phyloP scores from a whole-genome alignment of 306 rosid genomes.

The Luffa aegyptiaca region DNA sequence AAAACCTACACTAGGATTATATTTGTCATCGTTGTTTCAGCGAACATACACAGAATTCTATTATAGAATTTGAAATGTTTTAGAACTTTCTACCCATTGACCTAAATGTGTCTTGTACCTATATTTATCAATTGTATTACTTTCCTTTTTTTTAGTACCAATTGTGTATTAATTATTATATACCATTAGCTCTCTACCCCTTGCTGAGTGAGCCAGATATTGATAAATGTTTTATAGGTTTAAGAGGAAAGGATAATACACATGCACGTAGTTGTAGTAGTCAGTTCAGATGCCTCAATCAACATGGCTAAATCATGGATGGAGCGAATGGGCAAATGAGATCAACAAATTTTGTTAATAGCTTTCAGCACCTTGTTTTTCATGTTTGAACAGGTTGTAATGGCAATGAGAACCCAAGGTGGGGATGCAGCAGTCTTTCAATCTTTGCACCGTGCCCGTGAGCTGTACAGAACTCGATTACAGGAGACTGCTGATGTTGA shows the following conservation, averaged over 20 bases:
- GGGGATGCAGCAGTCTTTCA: slow-evolving; percentile 83
- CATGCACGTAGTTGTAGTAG: neutral
- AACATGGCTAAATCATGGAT: neutral
- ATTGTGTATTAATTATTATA: neutral
- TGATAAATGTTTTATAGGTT: neutral
- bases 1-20: neutral
- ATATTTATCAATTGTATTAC: neutral
- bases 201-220: neutral
- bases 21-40: neutral
- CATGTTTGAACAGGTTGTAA: slow-evolving; percentile 47
- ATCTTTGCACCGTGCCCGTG: slow-evolving; percentile 77
- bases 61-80: neutral
- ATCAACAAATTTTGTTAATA: neutral
- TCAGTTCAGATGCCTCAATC: neutral
- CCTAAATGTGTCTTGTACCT: neutral
- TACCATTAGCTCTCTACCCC: neutral
- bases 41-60: neutral
- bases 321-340: neutral
- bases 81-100: neutral
- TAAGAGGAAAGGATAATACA: neutral
- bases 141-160: neutral
- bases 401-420: slow-evolving; percentile 64
- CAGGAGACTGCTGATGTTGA: slow-evolving; percentile 60
- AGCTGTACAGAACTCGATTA: slow-evolving; percentile 53
- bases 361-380: slow-evolving; percentile 8